Percentiles rank a stretch among this genome's conserved stretches.
Evolutionary conservation across 192 early-diverging fungal species (phyloP).

Genomic region (Tieghemiomyces parasiticus): DNA sequence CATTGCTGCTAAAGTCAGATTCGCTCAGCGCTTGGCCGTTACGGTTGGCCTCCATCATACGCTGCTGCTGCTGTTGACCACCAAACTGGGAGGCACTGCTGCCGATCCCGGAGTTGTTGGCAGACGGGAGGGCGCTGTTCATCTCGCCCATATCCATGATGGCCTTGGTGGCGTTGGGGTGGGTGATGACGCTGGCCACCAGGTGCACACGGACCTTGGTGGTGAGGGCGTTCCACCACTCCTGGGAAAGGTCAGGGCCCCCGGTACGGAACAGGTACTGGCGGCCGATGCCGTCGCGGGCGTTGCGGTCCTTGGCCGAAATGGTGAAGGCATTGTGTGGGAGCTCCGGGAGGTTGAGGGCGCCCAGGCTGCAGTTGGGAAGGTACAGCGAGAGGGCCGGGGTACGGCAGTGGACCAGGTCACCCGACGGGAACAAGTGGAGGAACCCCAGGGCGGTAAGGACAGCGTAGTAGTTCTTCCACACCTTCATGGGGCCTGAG

Average conservation of each 20-base stretch:
- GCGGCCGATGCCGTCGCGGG: background rate
- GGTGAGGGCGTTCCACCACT: constrained; percentile 7
- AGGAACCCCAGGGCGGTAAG: constrained; percentile 7
- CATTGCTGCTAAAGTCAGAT: constrained; percentile 4
- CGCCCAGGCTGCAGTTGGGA: constrained; percentile 8
- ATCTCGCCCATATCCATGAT: background rate
- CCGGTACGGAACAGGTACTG: background rate
- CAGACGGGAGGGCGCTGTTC: background rate
- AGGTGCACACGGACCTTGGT: constrained; percentile 9
- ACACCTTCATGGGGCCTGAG: background rate
- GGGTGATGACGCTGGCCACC: background rate
- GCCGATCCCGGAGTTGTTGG: background rate
- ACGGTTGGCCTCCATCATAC: background rate
- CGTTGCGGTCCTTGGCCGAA: background rate
- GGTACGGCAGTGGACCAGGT: constrained; percentile 10
- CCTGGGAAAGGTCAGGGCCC: background rate
- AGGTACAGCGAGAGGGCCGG: constrained; percentile 5
- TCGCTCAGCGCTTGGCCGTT: background rate
- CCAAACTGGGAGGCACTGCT: background rate
- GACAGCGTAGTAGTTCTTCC: constrained; percentile 10
- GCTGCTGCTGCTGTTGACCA: no score
- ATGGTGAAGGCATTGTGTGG: constrained; percentile 9
- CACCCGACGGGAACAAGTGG: constrained; percentile 10
- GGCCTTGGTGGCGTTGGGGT: background rate
- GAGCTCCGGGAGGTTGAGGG: constrained; percentile 4